Base-by-base conservation (phyloP, 2,329 filamentous ascomycete genomes). In the Chlorencoelia australis region DNA sequence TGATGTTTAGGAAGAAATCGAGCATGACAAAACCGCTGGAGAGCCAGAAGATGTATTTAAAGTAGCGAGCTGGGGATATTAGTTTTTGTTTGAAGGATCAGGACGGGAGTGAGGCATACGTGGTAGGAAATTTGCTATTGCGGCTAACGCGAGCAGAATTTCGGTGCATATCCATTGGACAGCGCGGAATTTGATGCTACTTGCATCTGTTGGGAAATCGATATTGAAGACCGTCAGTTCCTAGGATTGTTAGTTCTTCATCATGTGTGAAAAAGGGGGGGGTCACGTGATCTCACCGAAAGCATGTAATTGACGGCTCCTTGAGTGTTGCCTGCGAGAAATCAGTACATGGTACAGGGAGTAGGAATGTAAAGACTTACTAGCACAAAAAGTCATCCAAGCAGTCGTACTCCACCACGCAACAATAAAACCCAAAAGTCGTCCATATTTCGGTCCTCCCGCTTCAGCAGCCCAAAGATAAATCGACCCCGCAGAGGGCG, bases 241-340 rank as follows among this genome's bases (percentile, higher is more conserved):
- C 36, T 39, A 8, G 10, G n/a, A 16, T 9, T 8, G 13, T 39
- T 19, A 39, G 31, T 24, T 15, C n/a, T n/a, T n/a, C n/a, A n/a
- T n/a, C n/a, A n/a, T n/a, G n/a, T n/a, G n/a, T n/a, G n/a, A n/a
- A n/a, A n/a, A n/a, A n/a, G n/a, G 6, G 10, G 8, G 5, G 14
- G 14, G 35, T 39, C 31, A 39, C 31, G 36, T 35, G 31, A 7
- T 24, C 36, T 30, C 19, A 39, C 42, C 24, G 42, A 44, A 33
- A 44, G 26, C 21, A 44, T 37, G 24, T 44, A 44, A 32, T 44
- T 44, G 16, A 28, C 42, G 19, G 37, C 42, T 30, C 39, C 42
- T 27, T 39, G 37, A n/a, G 42, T 39, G 18, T 44, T 37, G 22
- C 31, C 42, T 25, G 39, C 32, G n/a, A 32, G 11, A 18, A n/a